These are phyloP conservation scores for Primulina tabacum DNA, from an alignment of 257 asterid species.

Conservation along the genomic window DNA sequence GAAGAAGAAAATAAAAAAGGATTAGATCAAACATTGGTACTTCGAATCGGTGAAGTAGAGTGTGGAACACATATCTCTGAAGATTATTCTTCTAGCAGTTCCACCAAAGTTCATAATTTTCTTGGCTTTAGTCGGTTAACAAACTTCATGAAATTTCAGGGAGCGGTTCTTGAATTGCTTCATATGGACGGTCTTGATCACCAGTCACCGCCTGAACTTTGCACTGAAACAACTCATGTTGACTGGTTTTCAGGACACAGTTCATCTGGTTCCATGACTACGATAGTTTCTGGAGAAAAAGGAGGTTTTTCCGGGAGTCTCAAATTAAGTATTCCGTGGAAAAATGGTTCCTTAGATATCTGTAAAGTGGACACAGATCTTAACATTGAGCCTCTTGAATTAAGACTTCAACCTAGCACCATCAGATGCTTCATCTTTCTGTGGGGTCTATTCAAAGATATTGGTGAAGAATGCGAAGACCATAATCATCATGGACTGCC, in stretches of 20 bases:
- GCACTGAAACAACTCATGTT: conserved; percentile 40
- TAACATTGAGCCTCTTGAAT: conserved; percentile 66
- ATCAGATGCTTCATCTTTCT: conserved; percentile 54
- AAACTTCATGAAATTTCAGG: conserved; percentile 68
- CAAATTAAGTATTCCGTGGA: conserved; percentile 85
- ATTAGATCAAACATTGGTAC: conserved; percentile 63
- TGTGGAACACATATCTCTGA: conserved; percentile 84
- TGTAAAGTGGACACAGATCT: conserved; percentile 85
- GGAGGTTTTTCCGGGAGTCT: conserved; percentile 87
- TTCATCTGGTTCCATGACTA: conserved; percentile 46
- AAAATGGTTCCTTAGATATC: conserved; percentile 83
- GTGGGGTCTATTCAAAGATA: conserved; percentile 60
- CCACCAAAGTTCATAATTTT: conserved; percentile 41
- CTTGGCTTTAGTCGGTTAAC: conserved; percentile 77
- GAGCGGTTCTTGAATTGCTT: conserved; percentile 80
- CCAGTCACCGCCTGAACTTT: conserved; percentile 37
- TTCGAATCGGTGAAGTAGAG: conserved; percentile 76
- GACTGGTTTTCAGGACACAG: conserved; percentile 47
- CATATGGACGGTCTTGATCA: conserved; percentile 48
- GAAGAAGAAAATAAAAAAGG: conserved; percentile 44
- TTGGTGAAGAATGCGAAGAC: conserved; percentile 37
- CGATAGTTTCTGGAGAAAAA: conserved; percentile 62
- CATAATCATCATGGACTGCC: conserved; percentile 33
- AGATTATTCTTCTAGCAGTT: conserved; percentile 47
- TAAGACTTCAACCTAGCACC: conserved; percentile 72